Evolutionary conservation across 1,139 yeast genomes (phyloP).

Genomic region (Pneumocystis wakefieldiae): DNA sequence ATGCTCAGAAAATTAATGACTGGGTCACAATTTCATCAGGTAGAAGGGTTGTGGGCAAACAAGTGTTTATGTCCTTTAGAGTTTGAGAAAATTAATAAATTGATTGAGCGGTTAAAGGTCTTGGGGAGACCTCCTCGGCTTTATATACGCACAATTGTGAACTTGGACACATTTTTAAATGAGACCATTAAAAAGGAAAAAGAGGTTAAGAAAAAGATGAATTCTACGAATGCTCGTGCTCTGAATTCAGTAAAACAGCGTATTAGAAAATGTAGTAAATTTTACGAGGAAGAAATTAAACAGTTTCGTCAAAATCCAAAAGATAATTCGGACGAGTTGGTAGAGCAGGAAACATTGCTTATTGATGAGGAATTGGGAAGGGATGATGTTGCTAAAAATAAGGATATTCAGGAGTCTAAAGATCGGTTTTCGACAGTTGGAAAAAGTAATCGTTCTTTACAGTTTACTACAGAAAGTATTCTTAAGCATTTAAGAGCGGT

Average conservation of each 20-base stretch:
- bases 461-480: slow-evolving; percentile 32
- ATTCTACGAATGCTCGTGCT: slow-evolving; percentile 74
- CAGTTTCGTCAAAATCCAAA: slow-evolving; percentile 50
- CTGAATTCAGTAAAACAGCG: slow-evolving; percentile 81
- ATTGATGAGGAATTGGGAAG: slow-evolving; percentile 8
- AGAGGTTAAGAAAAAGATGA: slow-evolving; percentile 49
- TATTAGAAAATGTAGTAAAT: slow-evolving; percentile 65
- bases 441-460: slow-evolving; percentile 29
- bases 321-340: slow-evolving; percentile 6
- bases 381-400: slow-evolving; percentile 4
- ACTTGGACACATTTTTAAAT: slow-evolving; percentile 55
- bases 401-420: slow-evolving; percentile 21
- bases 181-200: slow-evolving; percentile 46
- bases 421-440: slow-evolving; percentile 31
- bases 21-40: slow-evolving; percentile 54
- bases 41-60: slow-evolving; percentile 4
- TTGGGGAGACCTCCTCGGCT: slow-evolving; percentile 52
- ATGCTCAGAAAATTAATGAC: slow-evolving; percentile 54
- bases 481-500: slow-evolving; percentile 63
- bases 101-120: slow-evolving; percentile 58
- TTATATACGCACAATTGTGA: slow-evolving; percentile 53
- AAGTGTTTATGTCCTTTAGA: slow-evolving; percentile 30
- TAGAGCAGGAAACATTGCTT: slow-evolving; percentile 12
- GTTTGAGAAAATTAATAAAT: slow-evolving; percentile 61
- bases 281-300: slow-evolving; percentile 43